Percentiles rank a stretch among this genome's conserved stretches.
Conservation (phyloP, 1,284 basidiomycete genomes). For the Tilletia indica region DNA sequence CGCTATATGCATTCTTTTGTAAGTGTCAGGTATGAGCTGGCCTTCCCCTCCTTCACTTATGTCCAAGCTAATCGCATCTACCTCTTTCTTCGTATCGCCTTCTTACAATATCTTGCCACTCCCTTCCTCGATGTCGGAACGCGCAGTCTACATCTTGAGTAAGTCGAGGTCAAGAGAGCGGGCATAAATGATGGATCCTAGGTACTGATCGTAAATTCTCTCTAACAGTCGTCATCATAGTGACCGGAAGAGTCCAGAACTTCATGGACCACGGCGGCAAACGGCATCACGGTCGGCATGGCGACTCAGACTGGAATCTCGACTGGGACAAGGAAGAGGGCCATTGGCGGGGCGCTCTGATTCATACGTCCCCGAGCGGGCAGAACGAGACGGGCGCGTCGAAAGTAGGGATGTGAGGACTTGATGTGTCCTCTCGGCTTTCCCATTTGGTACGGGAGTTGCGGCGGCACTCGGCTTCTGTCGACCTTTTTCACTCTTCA, state of each 20-base stretch:
- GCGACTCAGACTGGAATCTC: not conserved
- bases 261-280: not conserved
- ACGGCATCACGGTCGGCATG: not conserved
- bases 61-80: not conserved
- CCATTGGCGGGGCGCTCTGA: not conserved
- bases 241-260: not conserved
- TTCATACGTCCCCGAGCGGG: not conserved
- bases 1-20: not conserved
- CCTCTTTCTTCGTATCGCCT: too few species aligned
- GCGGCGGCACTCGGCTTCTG: too few species aligned
- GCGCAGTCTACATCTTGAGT: slow-evolving; percentile 12
- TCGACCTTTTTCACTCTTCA: too few species aligned
- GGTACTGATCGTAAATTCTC: too few species aligned
- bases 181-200: too few species aligned
- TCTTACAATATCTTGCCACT: too few species aligned
- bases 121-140: not conserved
- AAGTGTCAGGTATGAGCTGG: not conserved
- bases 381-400: not conserved
- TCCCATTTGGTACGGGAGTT: too few species aligned
- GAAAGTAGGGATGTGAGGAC: not conserved
- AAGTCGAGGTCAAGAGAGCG: not conserved
- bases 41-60: too few species aligned
- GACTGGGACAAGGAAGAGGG: not conserved
- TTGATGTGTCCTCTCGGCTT: too few species aligned
- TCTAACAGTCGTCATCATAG: not conserved